Conservation (phyloP, 495 filamentous ascomycete genomes). For the Penicillium canescens region DNA sequence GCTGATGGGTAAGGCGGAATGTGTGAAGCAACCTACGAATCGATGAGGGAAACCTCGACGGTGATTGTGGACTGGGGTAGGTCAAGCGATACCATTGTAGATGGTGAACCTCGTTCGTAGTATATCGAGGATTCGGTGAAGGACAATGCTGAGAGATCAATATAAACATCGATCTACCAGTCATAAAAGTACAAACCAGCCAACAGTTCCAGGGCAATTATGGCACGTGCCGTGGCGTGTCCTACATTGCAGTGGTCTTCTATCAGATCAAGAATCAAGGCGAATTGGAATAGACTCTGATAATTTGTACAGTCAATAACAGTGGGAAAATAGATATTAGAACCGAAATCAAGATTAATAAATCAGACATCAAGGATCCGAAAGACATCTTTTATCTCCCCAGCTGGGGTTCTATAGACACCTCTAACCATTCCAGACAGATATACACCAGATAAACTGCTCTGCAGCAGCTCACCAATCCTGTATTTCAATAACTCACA, state of each 20-base stretch:
- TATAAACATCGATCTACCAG: background rate
- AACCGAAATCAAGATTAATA: background rate
- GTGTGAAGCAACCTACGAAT: background rate
- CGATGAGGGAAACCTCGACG: background rate
- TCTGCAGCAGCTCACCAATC: background rate
- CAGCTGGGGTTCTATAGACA: slow-evolving; percentile 15
- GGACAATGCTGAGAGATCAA: background rate
- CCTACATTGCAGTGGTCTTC: background rate
- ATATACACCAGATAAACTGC: slow-evolving; percentile 4
- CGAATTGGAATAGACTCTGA: background rate
- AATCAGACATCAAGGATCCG: background rate
- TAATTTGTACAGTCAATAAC: background rate
- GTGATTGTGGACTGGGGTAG: background rate
- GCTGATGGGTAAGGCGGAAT: background rate
- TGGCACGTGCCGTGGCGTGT: background rate
- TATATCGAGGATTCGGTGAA: background rate
- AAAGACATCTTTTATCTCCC: background rate
- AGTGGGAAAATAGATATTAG: background rate
- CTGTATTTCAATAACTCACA: background rate
- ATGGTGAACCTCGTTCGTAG: background rate
- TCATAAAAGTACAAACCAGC: background rate
- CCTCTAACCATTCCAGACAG: slow-evolving; percentile 7
- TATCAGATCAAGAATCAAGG: background rate
- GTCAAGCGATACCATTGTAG: background rate
- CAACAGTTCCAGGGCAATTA: background rate